Percentiles rank a stretch among this genome's conserved stretches.
Conservation (phyloP, 352 stramenopile species). For the Pythium dissotocum region DNA sequence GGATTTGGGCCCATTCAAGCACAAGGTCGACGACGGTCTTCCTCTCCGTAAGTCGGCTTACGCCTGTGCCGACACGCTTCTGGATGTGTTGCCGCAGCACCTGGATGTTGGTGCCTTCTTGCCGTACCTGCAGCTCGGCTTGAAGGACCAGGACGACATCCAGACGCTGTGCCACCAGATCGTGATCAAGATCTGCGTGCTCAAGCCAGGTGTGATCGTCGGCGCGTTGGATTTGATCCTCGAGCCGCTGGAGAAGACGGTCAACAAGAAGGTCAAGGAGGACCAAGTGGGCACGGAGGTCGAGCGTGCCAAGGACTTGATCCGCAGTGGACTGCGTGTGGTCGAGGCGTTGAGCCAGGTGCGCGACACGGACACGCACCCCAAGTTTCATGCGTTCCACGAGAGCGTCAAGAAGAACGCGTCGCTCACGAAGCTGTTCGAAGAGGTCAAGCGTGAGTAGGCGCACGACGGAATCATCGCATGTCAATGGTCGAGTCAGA, state of each 20-base stretch:
- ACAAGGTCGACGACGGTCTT: constrained; percentile 94
- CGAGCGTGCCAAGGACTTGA: constrained; percentile 95
- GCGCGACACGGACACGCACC: constrained; percentile 71
- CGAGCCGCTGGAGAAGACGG: constrained; percentile 93
- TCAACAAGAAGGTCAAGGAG: constrained; percentile 96
- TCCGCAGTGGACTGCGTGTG: constrained; percentile 93
- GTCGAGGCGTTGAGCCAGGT: constrained; percentile 77
- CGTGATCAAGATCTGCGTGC: constrained; percentile 92
- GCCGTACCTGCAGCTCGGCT: constrained; percentile 89
- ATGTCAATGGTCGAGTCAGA: constrained; percentile 20
- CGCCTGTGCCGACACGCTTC: constrained; percentile 94
- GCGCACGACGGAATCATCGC: not conserved
- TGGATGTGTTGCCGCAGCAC: constrained; percentile 92
- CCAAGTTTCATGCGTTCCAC: constrained; percentile 64
- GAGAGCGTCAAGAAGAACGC: constrained; percentile 73
- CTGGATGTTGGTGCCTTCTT: constrained; percentile 93
- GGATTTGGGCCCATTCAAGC: constrained; percentile 98
- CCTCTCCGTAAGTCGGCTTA: constrained; percentile 91
- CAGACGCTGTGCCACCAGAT: constrained; percentile 97
- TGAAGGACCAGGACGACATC: constrained; percentile 95
- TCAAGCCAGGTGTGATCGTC: constrained; percentile 82
- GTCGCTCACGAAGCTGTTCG: constrained; percentile 55
- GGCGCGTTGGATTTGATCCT: constrained; percentile 89
- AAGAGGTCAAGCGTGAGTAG: constrained; percentile 65
- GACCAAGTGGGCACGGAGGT: constrained; percentile 95